These are phyloP conservation scores for Vitis labrusca DNA, from an alignment of 164 flowering plant species.

Conservation along the genomic window DNA sequence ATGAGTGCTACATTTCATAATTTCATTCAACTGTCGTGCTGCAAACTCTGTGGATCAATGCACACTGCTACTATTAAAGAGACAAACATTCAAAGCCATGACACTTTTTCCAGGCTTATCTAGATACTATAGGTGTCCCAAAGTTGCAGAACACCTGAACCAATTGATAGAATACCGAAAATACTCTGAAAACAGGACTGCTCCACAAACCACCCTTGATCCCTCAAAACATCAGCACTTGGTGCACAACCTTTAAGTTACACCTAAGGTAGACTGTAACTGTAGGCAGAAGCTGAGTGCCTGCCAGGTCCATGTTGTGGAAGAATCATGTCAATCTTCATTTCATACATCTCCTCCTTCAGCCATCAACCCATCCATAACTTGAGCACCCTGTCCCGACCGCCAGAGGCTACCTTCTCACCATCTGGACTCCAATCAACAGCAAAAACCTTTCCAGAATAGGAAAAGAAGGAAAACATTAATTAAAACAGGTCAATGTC, in stretches of 20 bases:
- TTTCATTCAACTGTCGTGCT: too few species aligned
- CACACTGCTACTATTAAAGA: too few species aligned
- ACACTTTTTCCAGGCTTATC: too few species aligned
- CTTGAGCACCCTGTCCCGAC: constrained; percentile 81
- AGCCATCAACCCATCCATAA: constrained; percentile 80
- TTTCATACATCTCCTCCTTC: neutral
- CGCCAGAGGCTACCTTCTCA: constrained; percentile 98
- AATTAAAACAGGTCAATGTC: neutral
- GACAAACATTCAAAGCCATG: too few species aligned
- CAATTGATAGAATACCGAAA: neutral
- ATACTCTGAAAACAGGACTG: neutral
- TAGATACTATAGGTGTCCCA: too few species aligned
- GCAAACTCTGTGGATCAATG: too few species aligned
- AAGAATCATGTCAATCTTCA: neutral
- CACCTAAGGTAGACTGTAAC: too few species aligned
- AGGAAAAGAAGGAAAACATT: neutral
- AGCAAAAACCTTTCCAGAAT: constrained; percentile 67
- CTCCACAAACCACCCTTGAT: neutral
- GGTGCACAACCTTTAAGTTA: too few species aligned
- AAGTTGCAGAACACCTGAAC: neutral
- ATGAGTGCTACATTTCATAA: too few species aligned
- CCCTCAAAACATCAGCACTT: neutral
- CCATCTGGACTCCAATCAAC: constrained; percentile 99
- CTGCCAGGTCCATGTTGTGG: too few species aligned
- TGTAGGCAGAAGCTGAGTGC: too few species aligned